These are phyloP conservation scores for Chrysoporthe cubensis DNA, from an alignment of 2,329 filamentous ascomycete species.

Conservation along the genomic window DNA sequence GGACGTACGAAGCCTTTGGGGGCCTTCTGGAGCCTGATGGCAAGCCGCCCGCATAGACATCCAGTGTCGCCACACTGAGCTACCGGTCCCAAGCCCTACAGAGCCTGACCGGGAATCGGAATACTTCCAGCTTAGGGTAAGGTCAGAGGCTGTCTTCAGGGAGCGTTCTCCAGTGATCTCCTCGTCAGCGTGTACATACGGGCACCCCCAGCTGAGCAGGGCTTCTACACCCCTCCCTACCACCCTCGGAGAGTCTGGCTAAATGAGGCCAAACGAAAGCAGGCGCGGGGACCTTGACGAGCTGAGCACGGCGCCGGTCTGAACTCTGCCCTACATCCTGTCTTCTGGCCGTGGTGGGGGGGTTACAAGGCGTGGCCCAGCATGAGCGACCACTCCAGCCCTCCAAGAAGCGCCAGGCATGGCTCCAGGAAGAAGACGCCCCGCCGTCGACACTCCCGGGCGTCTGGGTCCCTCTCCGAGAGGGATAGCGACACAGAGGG, in stretches of 20 bases:
- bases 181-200: slow-evolving; percentile 7
- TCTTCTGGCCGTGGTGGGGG: not conserved
- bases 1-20: not conserved
- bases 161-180: not conserved
- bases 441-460: not conserved
- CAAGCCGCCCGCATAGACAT: not conserved
- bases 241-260: not conserved
- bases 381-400: not conserved
- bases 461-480: not conserved
- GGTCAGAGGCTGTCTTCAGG: not conserved
- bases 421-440: slow-evolving; percentile 15
- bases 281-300: not conserved
- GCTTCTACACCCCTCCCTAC: slow-evolving; percentile 11
- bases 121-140: not conserved
- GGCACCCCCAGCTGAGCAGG: slow-evolving; percentile 4
- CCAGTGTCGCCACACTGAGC: not conserved
- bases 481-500: slow-evolving; percentile 18
- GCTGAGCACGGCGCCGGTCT: not conserved
- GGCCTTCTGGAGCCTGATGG: not conserved
- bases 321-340: not conserved
- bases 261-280: not conserved
- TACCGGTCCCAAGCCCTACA: not conserved
- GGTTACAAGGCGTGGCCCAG: not conserved
- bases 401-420: not conserved
- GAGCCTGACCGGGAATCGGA: not conserved